Percentiles rank a stretch among this genome's conserved stretches.
These are phyloP conservation scores for Apiospora pterosperma DNA, from an alignment of 2,329 filamentous ascomycete genomes.

Conservation along the genomic window DNA sequence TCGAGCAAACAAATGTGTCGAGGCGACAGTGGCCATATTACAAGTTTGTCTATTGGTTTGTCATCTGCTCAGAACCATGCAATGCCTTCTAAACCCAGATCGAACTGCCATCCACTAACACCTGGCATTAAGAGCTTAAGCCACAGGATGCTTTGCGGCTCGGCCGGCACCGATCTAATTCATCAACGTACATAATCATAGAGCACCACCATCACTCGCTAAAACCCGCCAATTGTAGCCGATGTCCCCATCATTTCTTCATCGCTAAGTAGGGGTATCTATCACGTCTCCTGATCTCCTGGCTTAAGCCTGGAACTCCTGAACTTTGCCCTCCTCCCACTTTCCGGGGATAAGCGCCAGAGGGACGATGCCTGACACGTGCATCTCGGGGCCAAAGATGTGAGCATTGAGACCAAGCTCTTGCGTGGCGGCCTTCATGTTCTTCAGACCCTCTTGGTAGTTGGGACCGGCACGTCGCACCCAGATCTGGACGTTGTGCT, in stretches of 20 bases:
- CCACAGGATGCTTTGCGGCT: neutral
- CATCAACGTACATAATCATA: conserved; percentile 12
- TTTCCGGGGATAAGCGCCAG: conserved; percentile 72
- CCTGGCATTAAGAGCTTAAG: neutral
- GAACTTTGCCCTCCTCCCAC: conserved; percentile 57
- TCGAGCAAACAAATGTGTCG: neutral
- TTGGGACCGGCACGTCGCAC: conserved; percentile 87
- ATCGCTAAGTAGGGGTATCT: conserved; percentile 4
- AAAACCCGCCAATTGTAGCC: neutral
- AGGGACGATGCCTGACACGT: conserved; percentile 95
- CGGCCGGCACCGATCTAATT: conserved; percentile 7
- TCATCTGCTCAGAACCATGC: conserved; percentile 5
- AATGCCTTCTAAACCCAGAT: conserved; percentile 6
- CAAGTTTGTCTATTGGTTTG: conserved; percentile 8
- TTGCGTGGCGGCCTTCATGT: conserved; percentile 95
- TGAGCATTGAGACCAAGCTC: conserved; percentile 78
- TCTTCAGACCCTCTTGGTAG: conserved; percentile 99
- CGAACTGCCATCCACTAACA: neutral
- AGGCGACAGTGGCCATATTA: conserved; percentile 9
- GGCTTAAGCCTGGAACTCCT: conserved; percentile 57
- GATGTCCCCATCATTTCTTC: conserved; percentile 1
- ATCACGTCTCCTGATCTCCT: neutral
- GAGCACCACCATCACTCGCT: conserved; percentile 2
- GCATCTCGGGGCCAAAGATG: conserved; percentile 76
- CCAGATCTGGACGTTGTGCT: conserved; percentile 99